These are phyloP conservation scores for Boletus edulis DNA, from an alignment of 768 basidiomycete species.

Conservation along the genomic window DNA sequence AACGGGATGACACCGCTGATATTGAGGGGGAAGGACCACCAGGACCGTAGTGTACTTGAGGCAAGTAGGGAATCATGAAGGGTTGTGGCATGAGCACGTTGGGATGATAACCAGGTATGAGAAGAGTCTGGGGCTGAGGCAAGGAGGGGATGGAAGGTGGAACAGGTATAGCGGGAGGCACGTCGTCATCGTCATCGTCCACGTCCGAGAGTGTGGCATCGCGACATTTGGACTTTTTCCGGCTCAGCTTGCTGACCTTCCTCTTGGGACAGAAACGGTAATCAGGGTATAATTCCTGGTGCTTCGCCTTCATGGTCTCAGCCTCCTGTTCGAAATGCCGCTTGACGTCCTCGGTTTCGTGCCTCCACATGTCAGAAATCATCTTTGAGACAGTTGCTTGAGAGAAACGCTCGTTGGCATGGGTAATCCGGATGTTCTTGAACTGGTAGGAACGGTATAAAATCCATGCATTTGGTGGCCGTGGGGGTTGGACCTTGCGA, in stretches of 20 bases:
- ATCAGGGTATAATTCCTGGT: slow-evolving; percentile 48
- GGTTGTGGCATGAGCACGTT: slow-evolving; percentile 16
- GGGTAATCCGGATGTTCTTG: slow-evolving; percentile 6
- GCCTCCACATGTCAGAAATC: slow-evolving; percentile 64
- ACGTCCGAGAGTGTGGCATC: slow-evolving; percentile 14
- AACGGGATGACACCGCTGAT: slow-evolving; percentile 50
- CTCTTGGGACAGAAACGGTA: slow-evolving; percentile 59
- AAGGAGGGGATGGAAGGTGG: neutral
- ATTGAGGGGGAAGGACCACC: slow-evolving; percentile 52
- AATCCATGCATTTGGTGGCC: slow-evolving; percentile 85
- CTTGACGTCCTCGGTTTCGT: slow-evolving; percentile 47
- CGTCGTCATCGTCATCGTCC: neutral
- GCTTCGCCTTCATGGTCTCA: slow-evolving; percentile 50
- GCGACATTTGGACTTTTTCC: slow-evolving; percentile 22
- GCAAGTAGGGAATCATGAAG: slow-evolving; percentile 23
- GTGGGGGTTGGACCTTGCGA: slow-evolving; percentile 41
- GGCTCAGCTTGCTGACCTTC: slow-evolving; percentile 43
- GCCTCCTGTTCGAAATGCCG: slow-evolving; percentile 52
- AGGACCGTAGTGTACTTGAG: slow-evolving; percentile 30
- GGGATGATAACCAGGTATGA: neutral
- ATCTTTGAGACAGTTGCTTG: slow-evolving; percentile 66
- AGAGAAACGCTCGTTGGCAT: slow-evolving; percentile 34
- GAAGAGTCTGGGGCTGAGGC: neutral
- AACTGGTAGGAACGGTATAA: slow-evolving; percentile 68
- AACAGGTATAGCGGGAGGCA: neutral